Base-by-base conservation (phyloP, 2,329 filamentous ascomycete genomes). In the Venturia effusa region DNA sequence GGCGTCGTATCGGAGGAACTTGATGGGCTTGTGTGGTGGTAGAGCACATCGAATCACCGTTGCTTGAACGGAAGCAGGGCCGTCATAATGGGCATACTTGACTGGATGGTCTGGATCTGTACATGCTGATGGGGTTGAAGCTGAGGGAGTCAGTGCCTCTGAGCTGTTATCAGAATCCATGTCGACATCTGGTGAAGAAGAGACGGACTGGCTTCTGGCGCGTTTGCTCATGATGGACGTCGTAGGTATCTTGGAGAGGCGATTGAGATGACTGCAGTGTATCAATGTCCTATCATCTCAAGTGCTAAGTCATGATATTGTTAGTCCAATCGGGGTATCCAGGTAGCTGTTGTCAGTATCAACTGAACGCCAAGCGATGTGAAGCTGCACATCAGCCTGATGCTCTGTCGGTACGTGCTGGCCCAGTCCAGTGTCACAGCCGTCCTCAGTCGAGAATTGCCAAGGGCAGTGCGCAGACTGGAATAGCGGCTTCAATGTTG, bases 31-130 rank as follows among this genome's bases (percentile, higher is more conserved):
- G 75, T 97, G 92, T 59, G 90, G 90, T 62, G 92, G 90, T 27
- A 97, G 80, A 24, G 84, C 85, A 78, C 93, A 97, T 75, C 80
- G 84, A 84, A 97, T 96, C 65, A 83, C 76, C 77, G 71, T 55
- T 75, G 66, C 15, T 67, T 67, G 22, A 69, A 65, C 30, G 71
- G 68, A 62, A 89, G 86, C 22, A 6, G 17, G 24, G 2, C 22
- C 57, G 6, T 59, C 55, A 64, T 57, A 61, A 63, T 59, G 22
- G 67, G 65, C 61, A 64, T 69, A 68, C 41, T 64, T 68, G 59
- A 64, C 40, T 59, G 30, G 54, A 30, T 15, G 39, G 17, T 55
- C 54, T 32, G 59, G 32, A 22, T 63, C 62, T 60, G 32, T 54
- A 11, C 30, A 41, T 2, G 30, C 24, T 59, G 34, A 22, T 32